phyloP scores from a whole-genome alignment of 805 yeast species.

The Clavispora carvajalis region DNA sequence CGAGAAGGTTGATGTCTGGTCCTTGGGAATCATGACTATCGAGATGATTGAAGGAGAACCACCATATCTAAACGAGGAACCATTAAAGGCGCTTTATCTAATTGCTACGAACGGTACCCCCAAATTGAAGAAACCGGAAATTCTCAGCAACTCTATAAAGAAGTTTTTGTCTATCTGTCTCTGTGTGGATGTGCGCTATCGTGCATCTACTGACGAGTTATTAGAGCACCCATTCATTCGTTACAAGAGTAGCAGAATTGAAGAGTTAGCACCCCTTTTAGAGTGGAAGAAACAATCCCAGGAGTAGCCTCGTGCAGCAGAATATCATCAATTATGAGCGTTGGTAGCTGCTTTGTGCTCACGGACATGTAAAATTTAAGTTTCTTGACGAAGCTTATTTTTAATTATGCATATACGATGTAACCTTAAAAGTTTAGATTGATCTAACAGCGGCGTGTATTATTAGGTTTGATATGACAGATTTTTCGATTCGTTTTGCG shows the following conservation, averaged over 20 bases:
- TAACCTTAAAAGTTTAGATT: not conserved
- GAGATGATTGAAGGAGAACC: constrained; percentile 88
- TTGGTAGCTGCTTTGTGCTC: not conserved
- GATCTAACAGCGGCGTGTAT: no score
- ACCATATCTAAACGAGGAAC: constrained; percentile 76
- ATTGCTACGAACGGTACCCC: constrained; percentile 83
- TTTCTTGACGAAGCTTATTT: not conserved
- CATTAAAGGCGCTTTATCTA: constrained; percentile 67
- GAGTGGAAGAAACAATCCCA: constrained; percentile 35
- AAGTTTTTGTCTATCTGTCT: constrained; percentile 85
- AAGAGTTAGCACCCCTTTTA: constrained; percentile 54
- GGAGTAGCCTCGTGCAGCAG: not conserved
- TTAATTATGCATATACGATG: not conserved
- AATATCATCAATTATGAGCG: not conserved
- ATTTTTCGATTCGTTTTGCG: no score
- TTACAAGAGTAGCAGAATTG: constrained; percentile 53
- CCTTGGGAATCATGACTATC: constrained; percentile 78
- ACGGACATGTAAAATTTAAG: not conserved
- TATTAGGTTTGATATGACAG: no score
- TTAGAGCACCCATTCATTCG: constrained; percentile 69
- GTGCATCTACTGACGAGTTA: constrained; percentile 88
- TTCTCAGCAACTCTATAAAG: constrained; percentile 69
- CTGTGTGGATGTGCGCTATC: constrained; percentile 87
- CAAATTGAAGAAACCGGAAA: constrained; percentile 61
- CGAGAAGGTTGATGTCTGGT: constrained; percentile 80